Evolutionary conservation across 257 asterid genomes (phyloP), one percentile per base, ranked within the genome.

Genomic region (Solanum tarapatanum): DNA sequence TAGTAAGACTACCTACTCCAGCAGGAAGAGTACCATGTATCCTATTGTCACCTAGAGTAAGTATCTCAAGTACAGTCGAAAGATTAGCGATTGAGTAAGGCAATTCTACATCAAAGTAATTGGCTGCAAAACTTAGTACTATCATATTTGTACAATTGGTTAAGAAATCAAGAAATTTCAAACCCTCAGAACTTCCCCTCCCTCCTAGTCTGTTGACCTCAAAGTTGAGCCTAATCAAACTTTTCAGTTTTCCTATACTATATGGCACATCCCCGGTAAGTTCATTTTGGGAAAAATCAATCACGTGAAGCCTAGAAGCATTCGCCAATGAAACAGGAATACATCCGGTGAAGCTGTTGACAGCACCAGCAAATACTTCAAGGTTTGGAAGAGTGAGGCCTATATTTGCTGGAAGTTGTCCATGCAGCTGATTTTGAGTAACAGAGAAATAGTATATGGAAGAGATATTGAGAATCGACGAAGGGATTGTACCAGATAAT

Each of bases 241-340:
- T 14, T 66, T 45, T 85, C 68, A 89, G 28, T 13, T 74, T 74
- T 13, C 91, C 90, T 2, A 87, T 30, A 21, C 66, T 83, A 16
- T 17, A 6, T 2, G 91, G 90, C 9, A 89, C 66, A 4, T 30
- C 28, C 23, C 92, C 91, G 0, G 33, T 73, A 43, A 90, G 60
- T n/a, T 30, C 21, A 55, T 88, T 90, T 82, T 86, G 68, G 66
- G 88, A 84, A 24, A 91, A 28, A 58, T 89, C 88, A 5, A 87
- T 33, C 36, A 36, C 33, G 10, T 11, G 30, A 69, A 89, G 88
- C 9, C 64, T 73, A 17, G 91, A 64, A 62, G 88, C 90, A 80
- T 90, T 90, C 12, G 83, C n/a, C 16, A 90, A 75, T 14, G 92
- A 89, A 80, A 51, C 69, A 3, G 93, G 92, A 7, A 91, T 87